phyloP scores from a whole-genome alignment of 2,329 filamentous ascomycete species.

The Colletotrichum sp. region DNA sequence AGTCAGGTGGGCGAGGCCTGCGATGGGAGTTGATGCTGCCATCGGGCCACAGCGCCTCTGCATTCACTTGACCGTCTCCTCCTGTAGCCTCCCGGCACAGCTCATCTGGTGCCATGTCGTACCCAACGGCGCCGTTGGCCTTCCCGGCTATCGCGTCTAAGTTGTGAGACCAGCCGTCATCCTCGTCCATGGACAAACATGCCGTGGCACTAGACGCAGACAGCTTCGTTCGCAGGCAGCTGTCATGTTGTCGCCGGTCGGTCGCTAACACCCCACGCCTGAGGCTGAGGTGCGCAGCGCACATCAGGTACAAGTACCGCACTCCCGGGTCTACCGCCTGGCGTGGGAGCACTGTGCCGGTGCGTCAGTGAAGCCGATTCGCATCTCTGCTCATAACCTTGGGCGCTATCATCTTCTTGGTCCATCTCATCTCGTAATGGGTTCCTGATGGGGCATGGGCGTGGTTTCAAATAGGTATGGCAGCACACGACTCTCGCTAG shows the following conservation, averaged over 20 bases:
- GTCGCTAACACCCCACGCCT: constrained; percentile 2
- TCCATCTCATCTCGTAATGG: constrained; percentile 16
- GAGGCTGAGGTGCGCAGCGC: constrained; percentile 11
- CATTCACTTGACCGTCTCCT: not conserved
- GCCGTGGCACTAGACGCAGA: not conserved
- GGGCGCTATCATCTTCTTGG: not conserved
- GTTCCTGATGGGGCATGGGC: not conserved
- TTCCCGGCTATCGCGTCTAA: not conserved
- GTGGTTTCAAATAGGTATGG: not conserved
- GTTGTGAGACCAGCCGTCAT: not conserved
- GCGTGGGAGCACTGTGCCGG: not conserved
- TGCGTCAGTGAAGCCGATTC: not conserved
- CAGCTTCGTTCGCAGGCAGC: not conserved
- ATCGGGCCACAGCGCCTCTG: not conserved
- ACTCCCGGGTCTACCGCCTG: not conserved
- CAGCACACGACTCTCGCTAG: not conserved
- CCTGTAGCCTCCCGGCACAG: not conserved
- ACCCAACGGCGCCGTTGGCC: not conserved
- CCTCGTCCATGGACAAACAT: not conserved
- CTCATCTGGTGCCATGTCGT: not conserved
- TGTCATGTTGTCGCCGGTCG: not conserved
- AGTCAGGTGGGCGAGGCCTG: not conserved
- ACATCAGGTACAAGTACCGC: constrained; percentile 11
- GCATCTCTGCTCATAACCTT: not conserved
- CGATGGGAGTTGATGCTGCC: not conserved